Conservation (phyloP, 2,329 filamentous ascomycete species). For the Monilinia laxa region DNA sequence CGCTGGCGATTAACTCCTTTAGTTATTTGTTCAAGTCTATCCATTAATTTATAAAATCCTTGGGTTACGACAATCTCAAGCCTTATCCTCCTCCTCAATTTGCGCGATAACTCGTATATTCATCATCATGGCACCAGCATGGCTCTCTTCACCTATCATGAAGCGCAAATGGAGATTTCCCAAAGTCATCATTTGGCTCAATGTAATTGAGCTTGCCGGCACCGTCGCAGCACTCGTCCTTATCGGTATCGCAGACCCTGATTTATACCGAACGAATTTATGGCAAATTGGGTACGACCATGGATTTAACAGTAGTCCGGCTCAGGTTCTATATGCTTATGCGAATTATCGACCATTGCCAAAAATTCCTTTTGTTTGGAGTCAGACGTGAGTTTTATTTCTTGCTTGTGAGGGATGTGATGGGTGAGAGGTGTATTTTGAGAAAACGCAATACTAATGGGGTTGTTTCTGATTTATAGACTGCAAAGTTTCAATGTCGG, state of each 20-base stretch:
- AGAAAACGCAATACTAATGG: conserved; percentile 24
- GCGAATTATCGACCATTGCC: conserved; percentile 67
- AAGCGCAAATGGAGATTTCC: conserved; percentile 48
- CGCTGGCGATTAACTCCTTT: conserved; percentile 21
- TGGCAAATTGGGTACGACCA: conserved; percentile 71
- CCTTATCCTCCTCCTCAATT: background rate
- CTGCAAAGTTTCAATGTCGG: conserved; percentile 75
- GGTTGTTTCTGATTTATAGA: conserved; percentile 45
- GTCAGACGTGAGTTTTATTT: conserved; percentile 58
- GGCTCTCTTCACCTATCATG: conserved; percentile 19
- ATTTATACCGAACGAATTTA: conserved; percentile 68
- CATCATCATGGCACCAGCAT: conserved; percentile 17
- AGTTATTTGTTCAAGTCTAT: background rate
- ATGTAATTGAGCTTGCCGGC: conserved; percentile 64
- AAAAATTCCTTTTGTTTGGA: conserved; percentile 69
- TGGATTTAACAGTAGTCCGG: conserved; percentile 73
- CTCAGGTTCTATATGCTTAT: conserved; percentile 67
- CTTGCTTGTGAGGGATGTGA: background rate
- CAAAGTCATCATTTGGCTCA: conserved; percentile 51
- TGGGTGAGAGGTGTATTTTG: background rate
- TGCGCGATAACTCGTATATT: background rate
- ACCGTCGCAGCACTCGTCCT: conserved; percentile 66
- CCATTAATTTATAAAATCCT: background rate
- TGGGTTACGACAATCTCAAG: background rate
- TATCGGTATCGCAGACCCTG: conserved; percentile 70